Evolutionary conservation across 1,284 basidiomycete species (phyloP).

Genomic region (Ustilago hordei): DNA sequence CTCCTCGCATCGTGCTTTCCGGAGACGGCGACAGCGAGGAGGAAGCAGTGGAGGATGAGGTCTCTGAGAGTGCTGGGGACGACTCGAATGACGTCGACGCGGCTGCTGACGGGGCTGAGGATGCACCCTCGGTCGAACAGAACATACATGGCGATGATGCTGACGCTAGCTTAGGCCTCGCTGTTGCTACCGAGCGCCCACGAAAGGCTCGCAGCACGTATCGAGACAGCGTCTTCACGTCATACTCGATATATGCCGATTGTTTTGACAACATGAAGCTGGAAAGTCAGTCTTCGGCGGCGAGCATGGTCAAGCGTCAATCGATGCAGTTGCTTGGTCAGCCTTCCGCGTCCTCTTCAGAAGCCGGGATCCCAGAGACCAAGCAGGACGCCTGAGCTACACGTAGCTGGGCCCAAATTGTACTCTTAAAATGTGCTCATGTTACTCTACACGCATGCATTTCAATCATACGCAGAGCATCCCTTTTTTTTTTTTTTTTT

Average conservation of each 20-base stretch:
- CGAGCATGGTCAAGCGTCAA: slow-evolving; percentile 51
- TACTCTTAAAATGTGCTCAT: too few relatives aligned
- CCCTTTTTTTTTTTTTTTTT: neutral
- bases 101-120: slow-evolving; percentile 1
- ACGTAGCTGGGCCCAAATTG: neutral
- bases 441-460: slow-evolving; percentile 6
- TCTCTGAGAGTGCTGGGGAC: slow-evolving; percentile 21
- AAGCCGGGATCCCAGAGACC: neutral
- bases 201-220: slow-evolving; percentile 39
- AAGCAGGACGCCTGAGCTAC: slow-evolving; percentile 11
- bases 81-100: slow-evolving; percentile 19
- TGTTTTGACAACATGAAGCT: slow-evolving; percentile 53
- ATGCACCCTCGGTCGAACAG: neutral
- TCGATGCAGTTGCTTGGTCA: slow-evolving; percentile 30
- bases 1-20: slow-evolving; percentile 37
- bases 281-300: slow-evolving; percentile 46
- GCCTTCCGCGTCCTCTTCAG: slow-evolving; percentile 1
- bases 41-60: slow-evolving; percentile 14
- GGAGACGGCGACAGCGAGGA: slow-evolving; percentile 24
- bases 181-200: slow-evolving; percentile 16
- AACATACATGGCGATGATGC: neutral
- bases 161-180: slow-evolving; percentile 3
- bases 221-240: slow-evolving; percentile 50
- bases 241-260: slow-evolving; percentile 57
- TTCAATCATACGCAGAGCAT: slow-evolving; percentile 23